These are phyloP conservation scores for Ambrosia hybrid DNA, from an alignment of 140 eudicot genomes.

Conservation along the genomic window DNA sequence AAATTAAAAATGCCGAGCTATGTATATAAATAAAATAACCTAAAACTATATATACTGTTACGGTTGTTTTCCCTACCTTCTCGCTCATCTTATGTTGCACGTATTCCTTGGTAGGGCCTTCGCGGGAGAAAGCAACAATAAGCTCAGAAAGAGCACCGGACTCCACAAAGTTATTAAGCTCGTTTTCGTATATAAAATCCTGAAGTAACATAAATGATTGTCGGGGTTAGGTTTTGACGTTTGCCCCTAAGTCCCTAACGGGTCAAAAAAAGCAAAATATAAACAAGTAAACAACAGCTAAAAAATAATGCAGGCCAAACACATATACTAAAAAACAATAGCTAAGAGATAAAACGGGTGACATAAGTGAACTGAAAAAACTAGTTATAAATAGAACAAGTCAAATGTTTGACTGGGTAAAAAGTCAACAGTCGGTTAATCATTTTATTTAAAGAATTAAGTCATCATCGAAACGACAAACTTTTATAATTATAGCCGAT, in stretches of 20 bases:
- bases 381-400: neutral
- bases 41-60: neutral
- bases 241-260: neutral
- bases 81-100: constrained; percentile 92
- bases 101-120: constrained; percentile 86
- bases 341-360: no score
- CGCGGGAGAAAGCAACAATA: constrained; percentile 89
- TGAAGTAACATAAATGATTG: constrained; percentile 20
- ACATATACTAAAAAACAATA: no score
- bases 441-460: neutral
- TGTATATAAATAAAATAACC: neutral
- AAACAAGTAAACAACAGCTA: neutral
- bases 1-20: neutral
- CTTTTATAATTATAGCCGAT: neutral
- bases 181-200: constrained; percentile 90
- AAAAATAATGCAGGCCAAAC: neutral
- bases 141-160: constrained; percentile 88
- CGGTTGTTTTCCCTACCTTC: constrained; percentile 45
- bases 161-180: constrained; percentile 68
- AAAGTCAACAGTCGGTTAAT: neutral
- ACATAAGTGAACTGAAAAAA: no score
- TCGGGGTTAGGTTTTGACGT: constrained; percentile 9
- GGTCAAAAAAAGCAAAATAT: neutral
- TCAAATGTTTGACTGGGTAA: neutral
- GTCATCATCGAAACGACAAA: neutral